These are phyloP conservation scores for Venturia carpophila DNA, from an alignment of 2,329 filamentous ascomycete genomes.

Conservation along the genomic window DNA sequence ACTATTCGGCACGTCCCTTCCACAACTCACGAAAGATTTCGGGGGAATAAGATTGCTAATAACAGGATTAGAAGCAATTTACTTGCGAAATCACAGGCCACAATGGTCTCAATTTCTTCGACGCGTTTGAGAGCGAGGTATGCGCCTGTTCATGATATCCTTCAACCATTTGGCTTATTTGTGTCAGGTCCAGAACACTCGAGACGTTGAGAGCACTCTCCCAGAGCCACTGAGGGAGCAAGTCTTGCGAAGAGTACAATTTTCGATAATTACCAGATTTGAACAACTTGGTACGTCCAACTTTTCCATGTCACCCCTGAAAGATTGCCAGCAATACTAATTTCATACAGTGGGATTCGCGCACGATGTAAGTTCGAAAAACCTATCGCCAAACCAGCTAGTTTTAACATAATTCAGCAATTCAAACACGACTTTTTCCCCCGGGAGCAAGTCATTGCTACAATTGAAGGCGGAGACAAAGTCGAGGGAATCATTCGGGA, in stretches of 20 bases:
- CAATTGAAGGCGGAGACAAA: conserved; percentile 60
- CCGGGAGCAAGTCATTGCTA: conserved; percentile 72
- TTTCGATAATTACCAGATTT: conserved; percentile 79
- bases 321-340: conserved; percentile 10
- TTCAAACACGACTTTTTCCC: conserved; percentile 90
- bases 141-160: conserved; percentile 28
- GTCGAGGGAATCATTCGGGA: conserved; percentile 71
- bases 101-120: conserved; percentile 83
- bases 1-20: conserved; percentile 62
- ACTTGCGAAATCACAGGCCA: conserved; percentile 95
- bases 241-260: conserved; percentile 83
- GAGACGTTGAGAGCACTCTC: conserved; percentile 85
- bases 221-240: conserved; percentile 86
- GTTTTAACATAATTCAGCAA: conserved; percentile 37
- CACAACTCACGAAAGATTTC: background rate
- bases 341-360: conserved; percentile 43
- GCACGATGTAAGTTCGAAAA: conserved; percentile 43
- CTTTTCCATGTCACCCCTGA: background rate
- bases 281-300: conserved; percentile 59
- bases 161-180: conserved; percentile 10
- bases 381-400: background rate
- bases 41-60: conserved; percentile 22
- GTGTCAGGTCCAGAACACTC: conserved; percentile 32
- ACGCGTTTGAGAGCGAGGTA: conserved; percentile 87
- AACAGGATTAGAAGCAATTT: conserved; percentile 60